Evolutionary conservation across 257 asterid species (phyloP).

Genomic region (Nicotiana otophora): DNA sequence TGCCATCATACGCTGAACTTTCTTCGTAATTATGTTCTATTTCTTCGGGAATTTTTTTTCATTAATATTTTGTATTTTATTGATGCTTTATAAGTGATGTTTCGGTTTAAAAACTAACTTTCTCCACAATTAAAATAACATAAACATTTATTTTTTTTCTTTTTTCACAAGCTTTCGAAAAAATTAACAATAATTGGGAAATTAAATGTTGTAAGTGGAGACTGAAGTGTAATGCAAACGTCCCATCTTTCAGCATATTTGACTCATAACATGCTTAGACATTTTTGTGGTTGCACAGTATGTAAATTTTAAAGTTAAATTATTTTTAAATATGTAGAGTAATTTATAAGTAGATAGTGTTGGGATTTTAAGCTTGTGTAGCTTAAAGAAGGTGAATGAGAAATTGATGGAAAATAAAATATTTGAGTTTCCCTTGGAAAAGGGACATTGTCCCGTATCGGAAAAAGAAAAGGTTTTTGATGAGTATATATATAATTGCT

Average conservation of each 20-base stretch:
- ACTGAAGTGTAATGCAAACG: not conserved
- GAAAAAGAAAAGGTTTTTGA: too few species aligned
- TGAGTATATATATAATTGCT: too few species aligned
- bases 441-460: too few species aligned
- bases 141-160: not conserved
- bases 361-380: too few species aligned
- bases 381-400: too few species aligned
- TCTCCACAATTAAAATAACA: not conserved
- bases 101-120: not conserved
- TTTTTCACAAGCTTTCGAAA: not conserved
- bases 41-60: not conserved
- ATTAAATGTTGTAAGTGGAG: not conserved
- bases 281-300: too few species aligned
- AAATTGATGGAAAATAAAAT: too few species aligned
- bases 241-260: not conserved
- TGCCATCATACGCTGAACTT: not conserved
- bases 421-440: too few species aligned
- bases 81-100: not conserved
- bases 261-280: not conserved
- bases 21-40: not conserved
- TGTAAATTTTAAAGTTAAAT: too few species aligned
- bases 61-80: not conserved
- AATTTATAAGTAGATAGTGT: too few species aligned
- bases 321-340: too few species aligned
- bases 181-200: not conserved